These are phyloP conservation scores for Rubia yunnanensis DNA, from an alignment of 257 asterid species.

Conservation along the genomic window DNA sequence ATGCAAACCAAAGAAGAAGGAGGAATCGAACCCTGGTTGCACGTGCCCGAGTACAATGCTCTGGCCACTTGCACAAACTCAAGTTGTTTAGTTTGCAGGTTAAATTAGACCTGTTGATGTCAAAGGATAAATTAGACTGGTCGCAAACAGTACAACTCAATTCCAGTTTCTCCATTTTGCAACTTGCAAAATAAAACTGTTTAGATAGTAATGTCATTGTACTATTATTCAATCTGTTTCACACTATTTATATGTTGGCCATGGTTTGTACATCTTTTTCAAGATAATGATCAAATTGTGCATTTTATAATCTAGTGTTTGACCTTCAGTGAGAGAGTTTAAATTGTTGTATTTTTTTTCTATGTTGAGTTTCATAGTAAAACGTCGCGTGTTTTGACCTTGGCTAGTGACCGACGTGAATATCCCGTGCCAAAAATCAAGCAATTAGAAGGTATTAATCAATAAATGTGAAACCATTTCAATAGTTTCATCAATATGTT, in stretches of 20 bases:
- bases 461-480: background rate
- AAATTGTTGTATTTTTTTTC: background rate
- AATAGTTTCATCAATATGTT: background rate
- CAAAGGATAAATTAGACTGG: conserved; percentile 9
- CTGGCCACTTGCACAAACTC: too few relatives aligned
- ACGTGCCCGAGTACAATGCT: too few relatives aligned
- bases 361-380: background rate
- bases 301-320: background rate
- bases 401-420: conserved; percentile 5
- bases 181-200: background rate
- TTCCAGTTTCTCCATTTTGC: background rate
- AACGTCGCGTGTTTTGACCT: conserved; percentile 9
- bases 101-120: background rate
- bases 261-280: too few relatives aligned
- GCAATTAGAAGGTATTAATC: background rate
- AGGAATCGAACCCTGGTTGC: too few relatives aligned
- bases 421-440: background rate
- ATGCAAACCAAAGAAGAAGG: too few relatives aligned
- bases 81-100: too few relatives aligned
- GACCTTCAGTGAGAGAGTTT: background rate
- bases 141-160: background rate
- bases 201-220: background rate
- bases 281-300: conserved; percentile 3
- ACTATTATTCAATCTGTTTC: background rate
- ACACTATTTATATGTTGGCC: background rate